Conservation (phyloP, 176 grass and related monocot genomes). For the Oryza nivara region DNA sequence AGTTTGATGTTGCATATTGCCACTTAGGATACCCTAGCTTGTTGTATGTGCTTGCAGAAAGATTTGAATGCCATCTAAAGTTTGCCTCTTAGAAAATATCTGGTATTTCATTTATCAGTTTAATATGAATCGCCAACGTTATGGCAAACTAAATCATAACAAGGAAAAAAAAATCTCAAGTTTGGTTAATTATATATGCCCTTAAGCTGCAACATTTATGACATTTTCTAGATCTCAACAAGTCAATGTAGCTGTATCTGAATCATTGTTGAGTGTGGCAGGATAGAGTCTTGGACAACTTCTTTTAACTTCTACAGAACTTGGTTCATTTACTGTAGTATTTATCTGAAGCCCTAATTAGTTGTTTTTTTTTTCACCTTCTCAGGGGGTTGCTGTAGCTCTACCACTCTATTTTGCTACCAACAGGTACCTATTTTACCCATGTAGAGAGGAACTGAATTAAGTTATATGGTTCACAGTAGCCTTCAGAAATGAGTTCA, state of each 20-base stretch:
- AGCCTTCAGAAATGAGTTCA: slow-evolving; percentile 18
- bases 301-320: neutral
- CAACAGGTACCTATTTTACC: slow-evolving; percentile 64
- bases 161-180: neutral
- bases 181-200: slow-evolving; percentile 1
- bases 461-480: neutral
- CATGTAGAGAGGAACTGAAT: slow-evolving; percentile 26
- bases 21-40: neutral
- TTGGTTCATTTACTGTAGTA: neutral
- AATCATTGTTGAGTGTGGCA: slow-evolving; percentile 10
- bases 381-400: slow-evolving; percentile 95
- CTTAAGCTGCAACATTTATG: neutral
- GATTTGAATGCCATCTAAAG: neutral
- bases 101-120: neutral
- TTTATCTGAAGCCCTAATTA: slow-evolving; percentile 28
- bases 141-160: slow-evolving; percentile 10
- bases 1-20: slow-evolving; percentile 6
- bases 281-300: neutral
- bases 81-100: neutral
- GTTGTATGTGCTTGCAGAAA: slow-evolving; percentile 6
- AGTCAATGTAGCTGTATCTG: neutral
- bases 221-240: slow-evolving; percentile 14
- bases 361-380: slow-evolving; percentile 18
- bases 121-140: neutral
- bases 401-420: slow-evolving; percentile 98